A percentile compares a stretch with the other conserved stretches of the same genome.
phyloP scores from a whole-genome alignment of 1,284 basidiomycete species.

The Blastosporella zonata region DNA sequence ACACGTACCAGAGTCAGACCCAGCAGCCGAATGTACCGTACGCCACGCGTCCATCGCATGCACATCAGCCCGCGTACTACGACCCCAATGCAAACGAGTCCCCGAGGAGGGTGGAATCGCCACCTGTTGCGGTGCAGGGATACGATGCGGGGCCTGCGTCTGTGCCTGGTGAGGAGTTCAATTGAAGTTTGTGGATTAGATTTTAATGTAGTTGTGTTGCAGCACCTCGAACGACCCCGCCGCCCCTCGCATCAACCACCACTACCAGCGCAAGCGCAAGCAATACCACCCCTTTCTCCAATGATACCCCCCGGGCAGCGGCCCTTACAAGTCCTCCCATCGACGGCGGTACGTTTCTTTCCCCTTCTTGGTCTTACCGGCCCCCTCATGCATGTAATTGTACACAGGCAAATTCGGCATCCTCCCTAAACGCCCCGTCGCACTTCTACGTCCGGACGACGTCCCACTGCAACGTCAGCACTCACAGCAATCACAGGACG shows the following conservation, averaged over 20 bases:
- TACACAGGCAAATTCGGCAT: constrained; percentile 57
- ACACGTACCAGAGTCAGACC: constrained; percentile 10
- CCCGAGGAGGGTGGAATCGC: background rate
- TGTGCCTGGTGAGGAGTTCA: background rate
- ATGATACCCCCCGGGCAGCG: constrained; percentile 7
- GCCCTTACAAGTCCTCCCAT: constrained; percentile 21
- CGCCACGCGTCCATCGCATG: constrained; percentile 11
- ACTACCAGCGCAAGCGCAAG: too few relatives aligned
- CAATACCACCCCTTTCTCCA: constrained; percentile 7
- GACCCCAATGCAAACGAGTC: constrained; percentile 25
- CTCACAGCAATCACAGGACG: constrained; percentile 35
- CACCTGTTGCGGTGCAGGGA: constrained; percentile 2
- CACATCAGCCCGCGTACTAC: constrained; percentile 24
- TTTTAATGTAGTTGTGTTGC: too few relatives aligned
- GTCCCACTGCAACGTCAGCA: constrained; percentile 21
- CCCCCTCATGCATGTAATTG: too few relatives aligned
- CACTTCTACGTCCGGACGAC: constrained; percentile 47
- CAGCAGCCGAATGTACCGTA: constrained; percentile 14
- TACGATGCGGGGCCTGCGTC: constrained; percentile 16
- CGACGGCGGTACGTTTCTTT: constrained; percentile 27
- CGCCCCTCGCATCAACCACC: background rate
- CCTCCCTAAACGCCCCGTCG: constrained; percentile 71
- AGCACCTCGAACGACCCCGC: background rate
- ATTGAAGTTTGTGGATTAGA: background rate
- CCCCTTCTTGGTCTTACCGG: background rate